Base-by-base conservation (phyloP, 2,329 filamentous ascomycete genomes). In the Trichoderma atroviride region DNA sequence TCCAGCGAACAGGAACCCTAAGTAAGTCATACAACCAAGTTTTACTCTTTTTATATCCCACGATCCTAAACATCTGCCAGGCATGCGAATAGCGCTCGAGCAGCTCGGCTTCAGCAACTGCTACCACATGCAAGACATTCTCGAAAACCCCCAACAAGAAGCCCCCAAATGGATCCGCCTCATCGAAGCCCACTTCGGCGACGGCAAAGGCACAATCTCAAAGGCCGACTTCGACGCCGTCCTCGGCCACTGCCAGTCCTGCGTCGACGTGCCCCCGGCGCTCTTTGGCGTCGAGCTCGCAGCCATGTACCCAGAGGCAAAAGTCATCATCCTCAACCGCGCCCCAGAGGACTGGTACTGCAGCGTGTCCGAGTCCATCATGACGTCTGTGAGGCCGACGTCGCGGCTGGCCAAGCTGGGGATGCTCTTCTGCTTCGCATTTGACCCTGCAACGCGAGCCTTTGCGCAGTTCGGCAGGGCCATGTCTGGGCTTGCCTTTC, bases 191-290 rank as follows among this genome's bases (percentile, higher is more conserved):
- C 80, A 79, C 70, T 80, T 76, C 69, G 74, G 70, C 60, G 75
- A 33, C 9, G 31, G 72, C 67, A 75, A 74, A 31, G 76, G 74
- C 11, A 59, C 74, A 29, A 78, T 80, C 65, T 75, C 74, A n/a
- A 79, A 77, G 55, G 73, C 76, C 22, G 81, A 84, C 71, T 85
- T 83, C 78, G 83, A 86, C 74, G 76, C 77, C 69, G 75, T 85
- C 7, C 80, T 85, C 59, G 81, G 81, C 57, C 74, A 80, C 29
- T 82, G 78, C 72, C 82, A 87, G n/a, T 84, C 83, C 27, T 87
- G 85, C 10, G 83, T 84, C 68, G 86, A 86, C 58, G 76, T 88
- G 19, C 88, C 90, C 1, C 80, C 88, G 0, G 81, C 86, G 47
- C 90, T 89, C 73, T 80, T 82, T 73, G 78, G 77, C 60, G 69